Conservation (phyloP, 2,329 filamentous ascomycete genomes). For the Pseudohalonectria lignicola region DNA sequence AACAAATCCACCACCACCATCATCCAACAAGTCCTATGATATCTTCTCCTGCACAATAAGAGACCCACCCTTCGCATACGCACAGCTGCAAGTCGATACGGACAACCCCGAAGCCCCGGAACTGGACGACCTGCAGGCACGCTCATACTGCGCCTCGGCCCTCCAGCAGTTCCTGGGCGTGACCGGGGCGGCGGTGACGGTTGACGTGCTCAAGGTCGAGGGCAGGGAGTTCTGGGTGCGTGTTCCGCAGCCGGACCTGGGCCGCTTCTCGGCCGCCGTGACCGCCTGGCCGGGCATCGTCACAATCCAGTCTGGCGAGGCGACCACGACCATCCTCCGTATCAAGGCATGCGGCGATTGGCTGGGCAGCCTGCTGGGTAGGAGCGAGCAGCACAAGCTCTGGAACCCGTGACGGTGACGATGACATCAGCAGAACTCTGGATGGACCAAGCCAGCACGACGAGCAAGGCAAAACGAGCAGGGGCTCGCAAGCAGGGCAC, state of each 20-base stretch:
- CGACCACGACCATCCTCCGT: constrained; percentile 37
- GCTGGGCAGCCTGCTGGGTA: constrained; percentile 48
- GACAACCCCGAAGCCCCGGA: constrained; percentile 8
- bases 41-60: constrained; percentile 41
- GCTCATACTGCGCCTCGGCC: constrained; percentile 51
- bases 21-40: constrained; percentile 20
- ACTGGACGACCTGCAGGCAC: constrained; percentile 54
- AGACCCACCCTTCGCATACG: constrained; percentile 43
- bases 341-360: constrained; percentile 51
- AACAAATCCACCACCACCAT: neutral
- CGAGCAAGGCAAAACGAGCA: neutral
- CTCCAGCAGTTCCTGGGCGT: constrained; percentile 60
- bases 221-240: constrained; percentile 51
- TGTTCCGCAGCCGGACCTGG: constrained; percentile 49
- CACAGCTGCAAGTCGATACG: constrained; percentile 34
- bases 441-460: neutral
- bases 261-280: constrained; percentile 50
- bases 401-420: too few relatives aligned
- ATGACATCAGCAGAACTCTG: constrained; percentile 20
- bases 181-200: constrained; percentile 52
- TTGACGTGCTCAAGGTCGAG: constrained; percentile 59
- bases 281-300: constrained; percentile 47
- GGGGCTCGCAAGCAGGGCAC: too few relatives aligned
- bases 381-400: constrained; percentile 32
- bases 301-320: constrained; percentile 15